Base-by-base conservation (phyloP, 2,329 filamentous ascomycete species). In the Xylaria sp. region DNA sequence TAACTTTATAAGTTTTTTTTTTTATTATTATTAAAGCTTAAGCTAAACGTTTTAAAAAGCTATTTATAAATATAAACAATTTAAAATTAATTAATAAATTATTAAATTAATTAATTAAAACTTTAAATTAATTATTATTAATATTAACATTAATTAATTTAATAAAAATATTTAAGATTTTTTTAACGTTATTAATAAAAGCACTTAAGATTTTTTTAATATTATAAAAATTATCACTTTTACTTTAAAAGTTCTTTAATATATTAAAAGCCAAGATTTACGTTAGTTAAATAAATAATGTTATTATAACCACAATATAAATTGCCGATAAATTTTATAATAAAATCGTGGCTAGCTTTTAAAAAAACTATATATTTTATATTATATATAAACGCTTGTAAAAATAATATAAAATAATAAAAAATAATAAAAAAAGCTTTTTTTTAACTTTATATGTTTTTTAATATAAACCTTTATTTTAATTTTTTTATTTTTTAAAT, bases 301-400 rank as follows among this genome's bases (percentile, higher is more conserved):
- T 55, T 37, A 55, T 20, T 37, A 37, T 37, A 13, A 32, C 28
- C 8, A 34, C 20, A 18, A n/a, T 55, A n/a, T 55, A 55, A n/a
- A n/a, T 55, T 37, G 18, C 18, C 6, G 37, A 55, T n/a, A 37
- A 55, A 55, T 32, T 55, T 13, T 41, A 41, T n/a, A 55, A 55
- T 10, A 13, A 41, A 13, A 41, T 41, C 25, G 41, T 57, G 25
- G 10, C 8, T 1, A 15, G 12, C 12, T 23, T 57, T 25, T 3
- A 41, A 23, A 57, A 15, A 23, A 13, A 57, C 9, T 6, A 13
- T 13, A 57, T 13, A 20, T 57, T 57, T 57, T 34, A 57, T 34
- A 57, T 12, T 23, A 57, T 57, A 25, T 57, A 57, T 41, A 41
- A 57, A 57, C 34, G 54, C 25, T 57, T 57, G 1, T 41, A 41